A percentile compares a stretch with the other conserved stretches of the same genome.
Conservation (phyloP, 2,329 filamentous ascomycete species). For the Colletotrichum orbiculare region DNA sequence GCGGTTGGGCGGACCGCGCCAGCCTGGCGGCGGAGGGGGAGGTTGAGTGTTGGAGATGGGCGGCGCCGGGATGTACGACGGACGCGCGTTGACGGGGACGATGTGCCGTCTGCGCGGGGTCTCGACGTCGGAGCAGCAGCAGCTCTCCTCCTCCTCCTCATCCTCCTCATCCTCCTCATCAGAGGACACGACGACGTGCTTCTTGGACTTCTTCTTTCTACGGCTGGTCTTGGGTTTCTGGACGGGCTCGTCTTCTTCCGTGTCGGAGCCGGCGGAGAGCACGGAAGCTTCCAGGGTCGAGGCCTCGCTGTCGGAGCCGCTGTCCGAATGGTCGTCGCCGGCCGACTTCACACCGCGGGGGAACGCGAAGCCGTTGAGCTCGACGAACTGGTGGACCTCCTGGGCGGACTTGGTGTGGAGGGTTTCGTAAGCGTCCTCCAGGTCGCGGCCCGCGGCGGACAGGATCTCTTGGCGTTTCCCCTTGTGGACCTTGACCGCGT, state of each 20-base stretch:
- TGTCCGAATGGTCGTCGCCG: conserved; percentile 17
- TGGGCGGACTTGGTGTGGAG: conserved; percentile 54
- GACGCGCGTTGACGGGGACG: conserved; percentile 1
- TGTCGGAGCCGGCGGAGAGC: conserved; percentile 27
- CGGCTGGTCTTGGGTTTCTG: conserved; percentile 23
- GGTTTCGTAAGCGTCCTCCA: conserved; percentile 47
- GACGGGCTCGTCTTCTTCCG: conserved; percentile 10
- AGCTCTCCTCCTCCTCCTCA: background rate
- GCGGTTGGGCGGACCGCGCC: conserved; percentile 24
- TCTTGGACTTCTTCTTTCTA: conserved; percentile 24
- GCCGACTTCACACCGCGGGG: conserved; percentile 31
- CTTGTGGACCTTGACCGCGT: conserved; percentile 81
- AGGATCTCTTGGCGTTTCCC: conserved; percentile 71
- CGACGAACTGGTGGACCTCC: conserved; percentile 44
- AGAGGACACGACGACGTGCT: conserved; percentile 3
- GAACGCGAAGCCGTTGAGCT: conserved; percentile 47
- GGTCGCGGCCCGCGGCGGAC: conserved; percentile 44
- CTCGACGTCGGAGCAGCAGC: conserved; percentile 32
- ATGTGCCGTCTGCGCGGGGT: conserved; percentile 39
- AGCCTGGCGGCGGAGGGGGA: conserved; percentile 25
- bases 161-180: background rate
- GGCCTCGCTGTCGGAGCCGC: conserved; percentile 23
- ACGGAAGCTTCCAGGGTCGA: conserved; percentile 24
- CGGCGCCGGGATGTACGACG: conserved; percentile 40
- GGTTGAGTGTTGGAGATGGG: conserved; percentile 19